Evolutionary conservation across 441 rosid genomes (phyloP), one percentile per base, ranked within the genome.

Genomic region (Syzygium malaccense): DNA sequence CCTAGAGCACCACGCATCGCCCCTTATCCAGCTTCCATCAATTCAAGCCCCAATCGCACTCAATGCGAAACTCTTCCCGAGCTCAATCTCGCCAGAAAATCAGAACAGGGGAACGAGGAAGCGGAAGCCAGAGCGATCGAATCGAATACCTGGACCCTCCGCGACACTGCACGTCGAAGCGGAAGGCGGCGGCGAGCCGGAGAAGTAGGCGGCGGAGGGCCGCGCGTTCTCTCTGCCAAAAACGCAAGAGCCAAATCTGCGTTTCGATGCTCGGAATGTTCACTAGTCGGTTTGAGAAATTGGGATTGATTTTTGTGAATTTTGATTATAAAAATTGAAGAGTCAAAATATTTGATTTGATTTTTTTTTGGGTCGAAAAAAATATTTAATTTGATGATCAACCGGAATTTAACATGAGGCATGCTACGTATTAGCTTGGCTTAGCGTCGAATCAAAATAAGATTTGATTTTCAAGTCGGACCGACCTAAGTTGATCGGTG

Each of bases 401-500:
- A 68, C 26, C 26, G 14, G 48, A 68, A 5, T 33, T 19, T 14
- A 17, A 30, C 18, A 19, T 68, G 79, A 19, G 45, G 13, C 23
- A 1, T 32, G 9, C 2, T 66, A 66, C 45, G 33, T 66, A 17
- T 32, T 18, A 32, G 78, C 32, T 66, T 13, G 14, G 79, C 5
- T 33, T 4, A 19, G 1, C 9, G 23, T 68, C 20, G 2, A 1
- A 33, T 18, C 37, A 2, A 10, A 33, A 68, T 15, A 33, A 33
- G 0, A 32, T 19, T 33, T 18, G 19, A 32, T 33, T 68, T 68
- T 19, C 4, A 2, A 4, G 4, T 9, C 2, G 4, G 6, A 33
- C 3, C 1, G 3, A 32, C 23, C 20, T 0, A 8, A 71, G 8
- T 71, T 33, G 0, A 71, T 37, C 0, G 0, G 0, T 1, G 4